These are phyloP conservation scores for Curvularia sp. DNA, from an alignment of 2,329 filamentous ascomycete species.

Conservation along the genomic window DNA sequence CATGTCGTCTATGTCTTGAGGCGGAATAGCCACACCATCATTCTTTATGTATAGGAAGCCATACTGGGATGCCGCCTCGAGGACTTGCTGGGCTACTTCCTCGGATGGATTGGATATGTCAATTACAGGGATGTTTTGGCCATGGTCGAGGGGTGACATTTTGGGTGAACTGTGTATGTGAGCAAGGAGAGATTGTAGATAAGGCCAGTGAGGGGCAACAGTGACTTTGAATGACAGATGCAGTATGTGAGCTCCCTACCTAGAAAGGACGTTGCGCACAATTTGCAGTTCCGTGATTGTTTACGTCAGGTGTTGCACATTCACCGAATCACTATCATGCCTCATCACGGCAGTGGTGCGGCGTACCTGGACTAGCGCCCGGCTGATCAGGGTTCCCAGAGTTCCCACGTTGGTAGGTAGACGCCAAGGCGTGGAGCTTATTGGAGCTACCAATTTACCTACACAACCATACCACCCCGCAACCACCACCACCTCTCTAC, in stretches of 20 bases:
- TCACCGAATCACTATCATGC: neutral
- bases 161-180: neutral
- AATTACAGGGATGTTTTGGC: slow-evolving; percentile 73
- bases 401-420: slow-evolving; percentile 2
- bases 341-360: slow-evolving; percentile 1
- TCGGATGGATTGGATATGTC: slow-evolving; percentile 71
- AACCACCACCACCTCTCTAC: slow-evolving; percentile 7
- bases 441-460: slow-evolving; percentile 25
- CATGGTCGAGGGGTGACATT: slow-evolving; percentile 24
- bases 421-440: slow-evolving; percentile 19
- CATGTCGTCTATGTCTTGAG: slow-evolving; percentile 69
- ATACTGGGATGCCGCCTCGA: slow-evolving; percentile 80
- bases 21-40: slow-evolving; percentile 71
- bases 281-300: neutral
- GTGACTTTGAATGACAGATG: neutral
- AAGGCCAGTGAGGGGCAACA: slow-evolving; percentile 11
- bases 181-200: neutral
- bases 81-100: slow-evolving; percentile 70
- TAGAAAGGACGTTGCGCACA: neutral
- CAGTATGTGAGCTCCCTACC: neutral
- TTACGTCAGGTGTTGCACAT: neutral
- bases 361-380: slow-evolving; percentile 25
- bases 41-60: slow-evolving; percentile 92
- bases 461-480: slow-evolving; percentile 9
- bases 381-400: slow-evolving; percentile 19